These are phyloP conservation scores for Exophiala bonariae DNA, from an alignment of 2,329 filamentous ascomycete genomes.

Conservation along the genomic window DNA sequence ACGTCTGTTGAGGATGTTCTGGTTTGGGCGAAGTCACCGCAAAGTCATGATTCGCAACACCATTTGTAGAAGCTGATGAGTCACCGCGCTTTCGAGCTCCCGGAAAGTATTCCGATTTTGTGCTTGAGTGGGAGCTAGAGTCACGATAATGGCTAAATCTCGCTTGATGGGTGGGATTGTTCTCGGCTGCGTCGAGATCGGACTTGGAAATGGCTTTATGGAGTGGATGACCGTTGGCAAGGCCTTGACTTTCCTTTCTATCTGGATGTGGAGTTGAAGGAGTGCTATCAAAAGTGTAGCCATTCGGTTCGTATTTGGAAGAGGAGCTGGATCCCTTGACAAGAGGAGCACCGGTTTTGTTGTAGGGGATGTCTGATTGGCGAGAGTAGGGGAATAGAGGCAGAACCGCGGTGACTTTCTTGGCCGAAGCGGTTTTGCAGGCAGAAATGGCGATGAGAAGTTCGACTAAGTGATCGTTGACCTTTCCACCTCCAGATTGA, in stretches of 20 bases:
- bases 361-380: constrained; percentile 95
- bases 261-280: constrained; percentile 80
- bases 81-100: constrained; percentile 17
- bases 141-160: constrained; percentile 41
- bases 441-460: constrained; percentile 98
- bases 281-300: constrained; percentile 87
- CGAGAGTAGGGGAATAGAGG: constrained; percentile 96
- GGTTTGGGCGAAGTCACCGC: constrained; percentile 9
- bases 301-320: constrained; percentile 42
- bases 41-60: constrained; percentile 63
- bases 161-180: constrained; percentile 42
- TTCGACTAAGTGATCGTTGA: constrained; percentile 96
- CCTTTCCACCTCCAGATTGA: constrained; percentile 85
- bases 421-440: constrained; percentile 91
- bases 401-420: constrained; percentile 87
- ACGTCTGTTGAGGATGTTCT: constrained; percentile 52
- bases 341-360: constrained; percentile 88
- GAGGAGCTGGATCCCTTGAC: constrained; percentile 61
- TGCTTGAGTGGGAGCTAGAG: constrained; percentile 28
- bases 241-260: constrained; percentile 63
- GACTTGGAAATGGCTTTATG: constrained; percentile 72
- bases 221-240: constrained; percentile 68
- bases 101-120: constrained; percentile 40
- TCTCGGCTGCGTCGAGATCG: constrained; percentile 59
- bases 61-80: constrained; percentile 35